Conservation (phyloP, 352 stramenopile genomes). For the Phytophthora ramorum region DNA sequence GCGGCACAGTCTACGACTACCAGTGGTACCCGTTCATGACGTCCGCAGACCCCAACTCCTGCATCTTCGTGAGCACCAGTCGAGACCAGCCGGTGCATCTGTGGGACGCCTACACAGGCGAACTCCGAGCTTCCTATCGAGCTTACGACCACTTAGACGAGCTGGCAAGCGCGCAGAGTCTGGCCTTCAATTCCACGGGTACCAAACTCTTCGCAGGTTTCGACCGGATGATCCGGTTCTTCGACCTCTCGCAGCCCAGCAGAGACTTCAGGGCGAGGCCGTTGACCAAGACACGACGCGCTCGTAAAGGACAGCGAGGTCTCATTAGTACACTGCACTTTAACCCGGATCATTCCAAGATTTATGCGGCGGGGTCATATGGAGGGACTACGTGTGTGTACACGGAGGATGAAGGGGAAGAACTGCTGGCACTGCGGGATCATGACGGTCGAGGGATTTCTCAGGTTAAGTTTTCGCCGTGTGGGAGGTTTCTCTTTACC, state of each 20-base stretch:
- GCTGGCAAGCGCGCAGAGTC: slow-evolving; percentile 72
- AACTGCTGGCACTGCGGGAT: slow-evolving; percentile 64
- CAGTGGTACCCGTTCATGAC: slow-evolving; percentile 91
- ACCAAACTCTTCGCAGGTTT: slow-evolving; percentile 89
- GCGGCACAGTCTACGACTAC: slow-evolving; percentile 88
- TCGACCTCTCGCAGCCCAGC: slow-evolving; percentile 75
- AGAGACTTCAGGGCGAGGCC: slow-evolving; percentile 60
- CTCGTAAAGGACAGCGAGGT: slow-evolving; percentile 71
- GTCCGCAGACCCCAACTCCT: slow-evolving; percentile 74
- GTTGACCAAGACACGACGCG: slow-evolving; percentile 73
- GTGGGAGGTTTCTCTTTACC: slow-evolving; percentile 79
- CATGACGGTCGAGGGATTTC: slow-evolving; percentile 84
- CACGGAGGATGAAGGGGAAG: slow-evolving; percentile 76
- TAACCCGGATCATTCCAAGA: slow-evolving; percentile 84
- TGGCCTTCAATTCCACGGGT: slow-evolving; percentile 84
- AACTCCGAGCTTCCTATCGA: slow-evolving; percentile 81
- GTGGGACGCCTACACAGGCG: slow-evolving; percentile 92
- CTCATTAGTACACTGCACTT: slow-evolving; percentile 84
- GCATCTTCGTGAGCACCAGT: slow-evolving; percentile 88
- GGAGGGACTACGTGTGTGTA: slow-evolving; percentile 85
- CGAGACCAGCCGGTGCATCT: slow-evolving; percentile 91
- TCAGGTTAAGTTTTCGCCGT: slow-evolving; percentile 80
- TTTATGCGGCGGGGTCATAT: slow-evolving; percentile 90
- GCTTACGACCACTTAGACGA: slow-evolving; percentile 90
- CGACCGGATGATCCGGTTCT: slow-evolving; percentile 85